A percentile compares a stretch with the other conserved stretches of the same genome.
phyloP scores from a whole-genome alignment of 176 grass and related monocot genomes.

The Panicum miliaceum region DNA sequence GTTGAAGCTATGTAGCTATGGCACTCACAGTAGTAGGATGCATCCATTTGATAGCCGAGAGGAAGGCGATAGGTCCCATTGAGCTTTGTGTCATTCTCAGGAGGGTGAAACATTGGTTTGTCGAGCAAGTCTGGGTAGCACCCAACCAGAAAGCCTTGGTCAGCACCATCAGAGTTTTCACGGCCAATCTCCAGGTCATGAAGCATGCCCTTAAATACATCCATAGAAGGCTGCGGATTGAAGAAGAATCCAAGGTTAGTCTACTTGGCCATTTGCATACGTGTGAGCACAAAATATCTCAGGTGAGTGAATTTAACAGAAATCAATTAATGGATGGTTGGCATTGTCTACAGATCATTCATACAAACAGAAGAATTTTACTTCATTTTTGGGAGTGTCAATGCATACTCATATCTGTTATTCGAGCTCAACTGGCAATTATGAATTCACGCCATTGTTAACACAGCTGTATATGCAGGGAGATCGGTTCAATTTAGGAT shows the following conservation, averaged over 20 bases:
- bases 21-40: conserved; percentile 95
- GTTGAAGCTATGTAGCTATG: background rate
- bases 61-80: conserved; percentile 91
- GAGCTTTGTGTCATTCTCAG: conserved; percentile 80
- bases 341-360: background rate
- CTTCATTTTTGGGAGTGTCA: background rate
- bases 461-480: background rate
- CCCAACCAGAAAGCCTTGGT: conserved; percentile 88
- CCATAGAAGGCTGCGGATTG: conserved; percentile 83
- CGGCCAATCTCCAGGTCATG: conserved; percentile 76
- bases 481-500: background rate
- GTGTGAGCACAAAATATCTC: conserved; percentile 10
- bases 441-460: background rate
- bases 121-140: conserved; percentile 93
- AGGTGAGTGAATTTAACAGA: background rate
- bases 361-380: background rate
- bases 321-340: background rate
- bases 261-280: background rate
- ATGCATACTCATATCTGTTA: conserved; percentile 9
- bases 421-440: conserved; percentile 8
- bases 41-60: conserved; percentile 98
- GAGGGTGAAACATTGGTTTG: conserved; percentile 85
- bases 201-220: conserved; percentile 90
- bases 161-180: conserved; percentile 81
- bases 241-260: conserved; percentile 17